These are phyloP conservation scores for Eurotiales sp. DNA, from an alignment of 2,329 filamentous ascomycete species.

Conservation along the genomic window DNA sequence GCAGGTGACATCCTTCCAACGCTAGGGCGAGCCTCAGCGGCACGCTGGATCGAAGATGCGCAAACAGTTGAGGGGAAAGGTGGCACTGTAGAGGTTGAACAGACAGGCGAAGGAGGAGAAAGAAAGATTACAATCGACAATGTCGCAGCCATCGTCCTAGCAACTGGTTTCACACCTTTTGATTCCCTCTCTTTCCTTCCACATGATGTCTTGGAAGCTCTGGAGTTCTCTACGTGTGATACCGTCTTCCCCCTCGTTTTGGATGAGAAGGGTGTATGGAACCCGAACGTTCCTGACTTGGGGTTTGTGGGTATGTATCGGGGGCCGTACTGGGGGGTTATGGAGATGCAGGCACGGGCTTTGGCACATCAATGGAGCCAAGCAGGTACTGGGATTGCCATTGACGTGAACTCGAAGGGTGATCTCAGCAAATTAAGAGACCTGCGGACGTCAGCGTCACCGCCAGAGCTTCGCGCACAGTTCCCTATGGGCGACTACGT, in stretches of 20 bases:
- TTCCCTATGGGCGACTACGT: conserved; percentile 82
- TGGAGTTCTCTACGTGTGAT: conserved; percentile 57
- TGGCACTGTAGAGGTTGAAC: conserved; percentile 1
- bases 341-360: conserved; percentile 79
- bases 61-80: neutral
- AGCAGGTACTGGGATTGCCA: conserved; percentile 20
- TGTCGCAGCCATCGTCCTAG: conserved; percentile 66
- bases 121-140: conserved; percentile 48
- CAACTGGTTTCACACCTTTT: conserved; percentile 69
- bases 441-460: neutral
- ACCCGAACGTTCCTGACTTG: conserved; percentile 58
- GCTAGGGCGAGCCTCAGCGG: neutral
- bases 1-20: conserved; percentile 43
- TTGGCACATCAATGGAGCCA: conserved; percentile 58
- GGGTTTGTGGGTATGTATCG: conserved; percentile 83
- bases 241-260: conserved; percentile 61
- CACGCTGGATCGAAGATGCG: neutral
- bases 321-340: conserved; percentile 79
- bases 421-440: conserved; percentile 18
- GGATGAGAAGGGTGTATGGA: conserved; percentile 63
- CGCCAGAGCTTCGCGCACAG: conserved; percentile 43
- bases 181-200: conserved; percentile 64
- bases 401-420: conserved; percentile 25
- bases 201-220: conserved; percentile 48
- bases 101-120: conserved; percentile 18